Percentiles rank a stretch among this genome's conserved stretches.
Conservation (phyloP, 108 stramenopile species). For the Stephanodiscus minutulus region DNA sequence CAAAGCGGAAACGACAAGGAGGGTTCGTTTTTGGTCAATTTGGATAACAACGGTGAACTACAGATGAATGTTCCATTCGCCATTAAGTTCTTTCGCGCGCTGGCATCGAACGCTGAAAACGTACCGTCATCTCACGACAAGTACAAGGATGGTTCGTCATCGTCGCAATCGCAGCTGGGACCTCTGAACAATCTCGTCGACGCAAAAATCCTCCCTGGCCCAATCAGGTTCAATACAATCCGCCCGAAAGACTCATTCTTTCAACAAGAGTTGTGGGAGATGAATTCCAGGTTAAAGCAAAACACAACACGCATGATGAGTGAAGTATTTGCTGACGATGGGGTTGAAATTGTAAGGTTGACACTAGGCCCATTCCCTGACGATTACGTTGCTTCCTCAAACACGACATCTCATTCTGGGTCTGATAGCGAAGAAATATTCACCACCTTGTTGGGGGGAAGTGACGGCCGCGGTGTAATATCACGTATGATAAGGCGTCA, state of each 20-base stretch:
- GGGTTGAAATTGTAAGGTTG: conserved; percentile 39
- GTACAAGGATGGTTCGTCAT: conserved; percentile 1
- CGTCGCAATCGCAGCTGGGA: conserved; percentile 30
- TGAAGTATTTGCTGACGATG: conserved; percentile 32
- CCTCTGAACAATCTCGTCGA: conserved; percentile 62
- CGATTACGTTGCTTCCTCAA: conserved; percentile 9
- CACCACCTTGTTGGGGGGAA: conserved; percentile 29
- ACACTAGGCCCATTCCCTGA: conserved; percentile 32
- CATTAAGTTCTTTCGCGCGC: conserved; percentile 57
- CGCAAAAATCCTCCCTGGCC: conserved; percentile 57
- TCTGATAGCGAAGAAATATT: conserved; percentile 1
- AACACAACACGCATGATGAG: conserved; percentile 14
- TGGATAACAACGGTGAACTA: conserved; percentile 61
- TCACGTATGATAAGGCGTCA: conserved; percentile 32
- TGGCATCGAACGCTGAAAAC: conserved; percentile 22
- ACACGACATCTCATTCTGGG: not conserved
- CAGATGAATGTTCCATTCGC: conserved; percentile 72
- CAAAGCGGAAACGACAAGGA: conserved; percentile 1
- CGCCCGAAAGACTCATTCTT: conserved; percentile 19
- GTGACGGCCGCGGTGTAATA: conserved; percentile 43
- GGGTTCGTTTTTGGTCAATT: conserved; percentile 57
- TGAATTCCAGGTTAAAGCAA: conserved; percentile 21
- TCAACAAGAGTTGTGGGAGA: conserved; percentile 23
- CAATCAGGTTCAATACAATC: conserved; percentile 41
- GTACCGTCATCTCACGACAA: conserved; percentile 4